phyloP scores from a whole-genome alignment of 2,329 filamentous ascomycete genomes.

The Ceratocystis papillata region DNA sequence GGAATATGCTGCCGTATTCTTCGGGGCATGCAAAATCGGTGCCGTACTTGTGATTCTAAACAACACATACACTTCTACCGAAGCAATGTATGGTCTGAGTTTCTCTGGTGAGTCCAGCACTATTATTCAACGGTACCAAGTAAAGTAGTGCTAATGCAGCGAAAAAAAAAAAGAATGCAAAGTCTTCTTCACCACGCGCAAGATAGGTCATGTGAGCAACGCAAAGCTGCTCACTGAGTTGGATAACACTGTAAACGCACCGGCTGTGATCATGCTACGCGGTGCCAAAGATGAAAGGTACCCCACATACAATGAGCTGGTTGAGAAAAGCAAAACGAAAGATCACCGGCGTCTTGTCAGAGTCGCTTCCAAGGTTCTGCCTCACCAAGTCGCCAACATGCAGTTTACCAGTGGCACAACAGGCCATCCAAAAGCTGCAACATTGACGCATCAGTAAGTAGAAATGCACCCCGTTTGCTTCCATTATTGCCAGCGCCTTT shows the following conservation, averaged over 20 bases:
- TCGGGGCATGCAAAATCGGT: constrained; percentile 56
- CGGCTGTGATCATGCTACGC: constrained; percentile 52
- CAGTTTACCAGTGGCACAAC: constrained; percentile 70
- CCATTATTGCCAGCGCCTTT: background rate
- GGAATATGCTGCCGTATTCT: constrained; percentile 70
- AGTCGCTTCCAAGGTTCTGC: constrained; percentile 45
- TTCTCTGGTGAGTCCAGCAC: constrained; percentile 48
- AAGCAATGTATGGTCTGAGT: constrained; percentile 58
- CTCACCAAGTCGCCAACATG: constrained; percentile 60
- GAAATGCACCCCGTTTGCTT: too few species aligned
- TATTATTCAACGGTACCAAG: background rate
- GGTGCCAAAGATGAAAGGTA: constrained; percentile 45
- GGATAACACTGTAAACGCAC: constrained; percentile 35
- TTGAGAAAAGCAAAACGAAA: constrained; percentile 41
- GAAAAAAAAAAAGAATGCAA: constrained; percentile 54
- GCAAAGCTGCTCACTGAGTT: constrained; percentile 46
- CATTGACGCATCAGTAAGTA: constrained; percentile 58
- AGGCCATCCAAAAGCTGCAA: constrained; percentile 60
- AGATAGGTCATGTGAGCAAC: constrained; percentile 57
- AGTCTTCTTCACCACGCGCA: constrained; percentile 60
- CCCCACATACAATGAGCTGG: constrained; percentile 48
- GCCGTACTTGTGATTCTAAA: constrained; percentile 66
- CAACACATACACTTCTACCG: constrained; percentile 67
- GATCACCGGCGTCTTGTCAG: constrained; percentile 42
- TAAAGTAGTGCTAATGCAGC: background rate